phyloP scores from a whole-genome alignment of 176 grass and related monocot species.

The Phoenix roebelenii region DNA sequence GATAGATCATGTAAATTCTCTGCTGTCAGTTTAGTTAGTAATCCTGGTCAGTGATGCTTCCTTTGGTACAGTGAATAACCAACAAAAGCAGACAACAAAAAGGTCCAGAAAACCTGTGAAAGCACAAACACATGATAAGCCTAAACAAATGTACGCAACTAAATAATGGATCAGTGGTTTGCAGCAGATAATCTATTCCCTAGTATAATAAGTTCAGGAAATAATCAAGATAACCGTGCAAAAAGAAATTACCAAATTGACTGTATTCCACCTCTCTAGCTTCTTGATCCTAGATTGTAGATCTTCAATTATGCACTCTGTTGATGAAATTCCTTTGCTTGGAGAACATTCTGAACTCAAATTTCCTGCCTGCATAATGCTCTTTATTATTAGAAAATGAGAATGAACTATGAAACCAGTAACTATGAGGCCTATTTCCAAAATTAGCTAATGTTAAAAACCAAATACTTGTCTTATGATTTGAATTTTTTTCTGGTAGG shows the following conservation, averaged over 20 bases:
- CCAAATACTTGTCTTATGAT: too few species aligned
- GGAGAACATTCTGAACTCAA: conserved; percentile 52
- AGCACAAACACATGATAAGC: conserved; percentile 8
- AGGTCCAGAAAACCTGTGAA: conserved; percentile 80
- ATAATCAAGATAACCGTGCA: not conserved
- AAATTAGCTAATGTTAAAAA: too few species aligned
- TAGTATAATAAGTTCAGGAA: not conserved
- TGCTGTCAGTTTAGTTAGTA: too few species aligned
- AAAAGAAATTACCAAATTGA: conserved; percentile 63
- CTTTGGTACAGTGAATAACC: conserved; percentile 86
- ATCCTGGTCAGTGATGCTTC: conserved; percentile 41
- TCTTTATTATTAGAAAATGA: not conserved
- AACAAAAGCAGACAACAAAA: conserved; percentile 88
- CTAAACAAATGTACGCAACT: not conserved
- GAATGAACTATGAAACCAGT: not conserved
- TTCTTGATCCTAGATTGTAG: conserved; percentile 81
- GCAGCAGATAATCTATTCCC: not conserved
- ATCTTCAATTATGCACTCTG: conserved; percentile 75
- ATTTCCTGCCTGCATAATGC: conserved; percentile 54
- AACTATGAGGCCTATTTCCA: too few species aligned
- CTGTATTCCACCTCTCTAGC: conserved; percentile 94
- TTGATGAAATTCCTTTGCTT: conserved; percentile 48
- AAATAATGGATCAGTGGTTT: not conserved
- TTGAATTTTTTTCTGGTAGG: too few species aligned
- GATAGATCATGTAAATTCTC: too few species aligned